Conservation (phyloP, 2,329 filamentous ascomycete species). For the Rhytidhysteron rufulum region DNA sequence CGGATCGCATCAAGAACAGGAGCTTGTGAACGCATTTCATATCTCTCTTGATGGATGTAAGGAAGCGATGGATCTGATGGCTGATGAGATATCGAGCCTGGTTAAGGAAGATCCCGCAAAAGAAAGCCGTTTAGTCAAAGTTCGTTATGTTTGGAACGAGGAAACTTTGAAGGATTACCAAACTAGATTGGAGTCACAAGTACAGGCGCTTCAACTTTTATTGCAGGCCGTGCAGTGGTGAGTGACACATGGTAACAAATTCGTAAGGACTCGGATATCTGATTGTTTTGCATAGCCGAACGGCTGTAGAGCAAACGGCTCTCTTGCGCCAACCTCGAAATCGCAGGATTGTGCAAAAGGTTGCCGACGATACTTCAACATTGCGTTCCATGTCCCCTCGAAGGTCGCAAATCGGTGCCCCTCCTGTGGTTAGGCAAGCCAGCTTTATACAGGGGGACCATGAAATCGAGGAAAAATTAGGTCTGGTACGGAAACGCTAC, state of each 20-base stretch:
- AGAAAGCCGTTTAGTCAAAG: conserved; percentile 17
- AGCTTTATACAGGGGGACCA: conserved; percentile 23
- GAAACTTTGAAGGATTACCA: conserved; percentile 33
- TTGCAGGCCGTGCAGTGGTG: conserved; percentile 39
- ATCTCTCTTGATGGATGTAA: conserved; percentile 12
- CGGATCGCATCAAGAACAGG: conserved; percentile 8
- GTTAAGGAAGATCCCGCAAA: conserved; percentile 3
- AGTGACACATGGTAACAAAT: too few relatives aligned
- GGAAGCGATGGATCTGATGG: conserved; percentile 19
- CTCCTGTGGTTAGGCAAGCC: conserved; percentile 22
- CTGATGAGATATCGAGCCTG: conserved; percentile 16
- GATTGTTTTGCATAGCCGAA: conserved; percentile 18
- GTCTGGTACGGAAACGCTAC: conserved; percentile 5
- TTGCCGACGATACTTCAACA: conserved; percentile 36
- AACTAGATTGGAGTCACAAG: conserved; percentile 32
- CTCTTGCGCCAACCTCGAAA: conserved; percentile 30
- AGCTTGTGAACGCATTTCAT: conserved; percentile 10
- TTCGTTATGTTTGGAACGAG: conserved; percentile 36
- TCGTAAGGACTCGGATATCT: background rate
- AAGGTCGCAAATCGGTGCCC: conserved; percentile 18
- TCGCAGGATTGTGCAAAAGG: conserved; percentile 31
- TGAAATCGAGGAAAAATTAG: conserved; percentile 30
- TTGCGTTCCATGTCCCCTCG: conserved; percentile 26
- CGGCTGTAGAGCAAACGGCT: conserved; percentile 32
- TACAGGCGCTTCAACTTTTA: conserved; percentile 35